A percentile compares a stretch with the other conserved stretches of the same genome.
These are phyloP conservation scores for Talaromyces sp. DNA, from an alignment of 2,329 filamentous ascomycete genomes.

Conservation along the genomic window DNA sequence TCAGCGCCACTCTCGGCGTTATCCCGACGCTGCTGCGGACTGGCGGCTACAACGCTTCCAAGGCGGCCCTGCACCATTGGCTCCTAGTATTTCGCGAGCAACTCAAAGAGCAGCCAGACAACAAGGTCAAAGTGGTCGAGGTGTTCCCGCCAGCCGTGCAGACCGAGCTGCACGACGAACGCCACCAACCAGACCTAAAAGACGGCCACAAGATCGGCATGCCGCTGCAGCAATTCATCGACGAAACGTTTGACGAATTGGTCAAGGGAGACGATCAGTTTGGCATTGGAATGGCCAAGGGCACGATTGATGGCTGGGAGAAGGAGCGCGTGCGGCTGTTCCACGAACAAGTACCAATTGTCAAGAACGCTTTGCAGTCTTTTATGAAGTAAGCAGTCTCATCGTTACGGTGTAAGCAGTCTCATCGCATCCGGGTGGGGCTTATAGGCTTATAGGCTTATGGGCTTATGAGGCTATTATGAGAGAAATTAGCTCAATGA, in stretches of 20 bases:
- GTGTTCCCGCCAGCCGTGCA: constrained; percentile 53
- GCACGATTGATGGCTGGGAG: constrained; percentile 11
- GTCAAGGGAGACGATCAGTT: constrained; percentile 48
- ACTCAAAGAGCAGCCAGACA: constrained; percentile 33
- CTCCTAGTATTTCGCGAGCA: constrained; percentile 49
- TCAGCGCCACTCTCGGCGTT: constrained; percentile 1
- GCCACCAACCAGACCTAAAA: constrained; percentile 50
- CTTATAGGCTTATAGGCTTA: too few species aligned
- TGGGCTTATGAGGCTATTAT: not conserved
- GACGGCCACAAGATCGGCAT: constrained; percentile 49
- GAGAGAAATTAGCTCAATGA: not conserved
- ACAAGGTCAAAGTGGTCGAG: constrained; percentile 51
- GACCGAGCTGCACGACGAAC: constrained; percentile 52
- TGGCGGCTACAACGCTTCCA: constrained; percentile 53
- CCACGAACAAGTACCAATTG: constrained; percentile 5
- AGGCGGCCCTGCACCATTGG: constrained; percentile 53
- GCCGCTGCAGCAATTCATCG: constrained; percentile 48
- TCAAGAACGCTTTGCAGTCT: not conserved
- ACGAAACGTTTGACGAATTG: constrained; percentile 46
- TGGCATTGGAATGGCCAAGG: constrained; percentile 39
- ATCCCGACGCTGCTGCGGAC: constrained; percentile 24
- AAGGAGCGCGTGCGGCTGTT: constrained; percentile 11
- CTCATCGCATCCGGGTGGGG: not conserved
- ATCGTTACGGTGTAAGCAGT: not conserved
- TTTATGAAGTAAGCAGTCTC: constrained; percentile 1